phyloP scores from a whole-genome alignment of 2,329 filamentous ascomycete species.

The Cladosporium halotolerans region DNA sequence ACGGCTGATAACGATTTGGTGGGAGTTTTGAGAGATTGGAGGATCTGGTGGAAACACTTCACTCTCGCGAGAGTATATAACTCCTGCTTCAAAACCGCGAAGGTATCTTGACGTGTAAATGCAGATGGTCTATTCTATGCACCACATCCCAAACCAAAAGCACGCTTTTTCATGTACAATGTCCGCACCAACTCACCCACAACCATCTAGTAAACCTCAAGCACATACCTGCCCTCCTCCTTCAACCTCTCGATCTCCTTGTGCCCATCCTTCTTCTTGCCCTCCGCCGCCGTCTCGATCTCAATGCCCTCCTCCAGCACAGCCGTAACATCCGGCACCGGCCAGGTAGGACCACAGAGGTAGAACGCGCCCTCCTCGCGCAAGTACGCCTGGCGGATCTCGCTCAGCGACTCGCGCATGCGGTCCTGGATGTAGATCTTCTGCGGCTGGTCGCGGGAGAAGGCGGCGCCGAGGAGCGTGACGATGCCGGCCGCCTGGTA shows the following conservation, averaged over 20 bases:
- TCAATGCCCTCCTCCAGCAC: slow-evolving; percentile 91
- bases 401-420: slow-evolving; percentile 79
- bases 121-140: no score
- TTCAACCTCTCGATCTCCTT: slow-evolving; percentile 97
- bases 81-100: no score
- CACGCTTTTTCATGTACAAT: background rate
- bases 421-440: slow-evolving; percentile 99
- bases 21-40: no score
- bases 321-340: slow-evolving; percentile 90
- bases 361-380: slow-evolving; percentile 89
- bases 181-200: background rate
- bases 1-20: no score
- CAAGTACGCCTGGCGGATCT: slow-evolving; percentile 83
- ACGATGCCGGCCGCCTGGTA: slow-evolving; percentile 94
- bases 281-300: slow-evolving; percentile 60
- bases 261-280: slow-evolving; percentile 74
- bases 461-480: slow-evolving; percentile 85
- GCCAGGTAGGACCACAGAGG: slow-evolving; percentile 96
- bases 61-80: no score
- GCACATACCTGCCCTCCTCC: slow-evolving; percentile 87
- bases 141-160: background rate
- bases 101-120: no score
- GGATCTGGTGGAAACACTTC: no score
- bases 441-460: slow-evolving; percentile 91
- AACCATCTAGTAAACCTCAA: slow-evolving; percentile 74